Evolutionary conservation across 495 filamentous ascomycete species (phyloP), one percentile per base, ranked within the genome.

Genomic region (Hypoxylon rickii): DNA sequence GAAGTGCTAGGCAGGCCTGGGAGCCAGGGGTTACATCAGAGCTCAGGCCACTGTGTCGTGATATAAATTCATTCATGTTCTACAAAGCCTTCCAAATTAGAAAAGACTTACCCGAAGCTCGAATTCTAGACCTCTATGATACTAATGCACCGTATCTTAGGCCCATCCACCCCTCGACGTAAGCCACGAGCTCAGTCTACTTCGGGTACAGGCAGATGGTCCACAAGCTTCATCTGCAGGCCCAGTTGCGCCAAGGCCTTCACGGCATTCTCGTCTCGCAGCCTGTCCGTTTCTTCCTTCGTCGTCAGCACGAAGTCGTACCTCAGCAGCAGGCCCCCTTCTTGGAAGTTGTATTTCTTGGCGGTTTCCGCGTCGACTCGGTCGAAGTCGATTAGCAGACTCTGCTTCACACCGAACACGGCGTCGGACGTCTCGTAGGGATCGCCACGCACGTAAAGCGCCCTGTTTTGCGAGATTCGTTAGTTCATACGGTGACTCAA

Each of bases 391-490:
- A 96, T 79, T 15, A 93, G 75, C 7, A 96, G 76, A 6, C 86
- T 89, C 66, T 89, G 77, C 70, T 97, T 96, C 42, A 96, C 92
- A 16, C 93, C 92, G 57, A 96, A 96, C 32, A 96, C 92, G 0
- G 91, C 89, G 65, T 97, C 92, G 0, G 89, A 90, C 1, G 85
- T 90, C 72, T 94, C 92, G 65, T 96, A 96, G 1, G 89, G 89
- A 60, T 96, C 91, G 22, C 85, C 86, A 2, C 88, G 83, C 56
- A 92, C 73, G 63, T 94, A 97, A 1, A 97, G 78, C 1, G 92
- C 89, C 6, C 85, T 88, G 22, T 32, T 26, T 50, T 16, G 4
- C 1, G 17, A 5, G 21, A 47, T 38, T 31, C 12, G 37, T 53
- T 54, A 50, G 37, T 15, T 18, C 41, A 11, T 10, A 16, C 10